These are phyloP conservation scores for Acacia crassicarpa DNA, from an alignment of 306 rosid species.

Conservation along the genomic window DNA sequence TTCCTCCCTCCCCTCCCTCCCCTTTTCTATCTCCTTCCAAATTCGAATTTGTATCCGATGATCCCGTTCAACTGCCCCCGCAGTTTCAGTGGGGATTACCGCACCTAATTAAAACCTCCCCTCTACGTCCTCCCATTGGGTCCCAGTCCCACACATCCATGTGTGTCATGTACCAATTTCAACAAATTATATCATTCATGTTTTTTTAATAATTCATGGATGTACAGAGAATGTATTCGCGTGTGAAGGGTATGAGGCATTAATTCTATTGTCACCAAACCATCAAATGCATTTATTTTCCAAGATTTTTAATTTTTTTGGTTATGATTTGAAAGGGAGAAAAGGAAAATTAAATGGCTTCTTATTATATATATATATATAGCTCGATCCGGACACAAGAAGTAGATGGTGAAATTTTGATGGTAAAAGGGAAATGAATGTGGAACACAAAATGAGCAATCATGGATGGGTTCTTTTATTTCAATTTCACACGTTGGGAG, in stretches of 20 bases:
- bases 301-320: neutral
- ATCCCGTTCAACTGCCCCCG: slow-evolving; percentile 18
- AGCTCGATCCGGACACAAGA: neutral
- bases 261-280: neutral
- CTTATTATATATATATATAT: too few species aligned
- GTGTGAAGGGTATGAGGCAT: neutral
- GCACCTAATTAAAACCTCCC: neutral
- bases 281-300: neutral
- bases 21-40: neutral
- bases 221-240: too few species aligned
- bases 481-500: neutral
- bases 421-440: neutral
- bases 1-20: neutral
- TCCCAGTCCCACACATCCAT: neutral
- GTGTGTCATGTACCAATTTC: neutral
- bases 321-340: neutral
- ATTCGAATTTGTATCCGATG: slow-evolving; percentile 61
- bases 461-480: slow-evolving; percentile 1
- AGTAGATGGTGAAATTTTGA: neutral
- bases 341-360: neutral
- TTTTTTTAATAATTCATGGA: neutral
- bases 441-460: neutral
- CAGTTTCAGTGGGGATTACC: neutral
- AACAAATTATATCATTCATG: too few species aligned
- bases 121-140: neutral